A percentile compares a stretch with the other conserved stretches of the same genome.
Evolutionary conservation across 768 basidiomycete species (phyloP).

Genomic region (Trametes cingulata): DNA sequence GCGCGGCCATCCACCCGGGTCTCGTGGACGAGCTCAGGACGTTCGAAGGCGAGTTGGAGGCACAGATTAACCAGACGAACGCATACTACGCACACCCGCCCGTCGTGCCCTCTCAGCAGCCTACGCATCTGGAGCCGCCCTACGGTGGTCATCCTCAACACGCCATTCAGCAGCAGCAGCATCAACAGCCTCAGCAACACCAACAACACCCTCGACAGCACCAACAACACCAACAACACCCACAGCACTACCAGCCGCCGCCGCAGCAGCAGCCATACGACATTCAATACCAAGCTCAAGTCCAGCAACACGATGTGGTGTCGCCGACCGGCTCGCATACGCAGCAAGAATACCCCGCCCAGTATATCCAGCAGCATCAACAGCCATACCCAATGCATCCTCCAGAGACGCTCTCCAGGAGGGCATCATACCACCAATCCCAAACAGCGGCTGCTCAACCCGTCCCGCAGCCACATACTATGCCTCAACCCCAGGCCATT

Average conservation of each 20-base stretch:
- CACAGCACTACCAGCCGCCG: neutral
- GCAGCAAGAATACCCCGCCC: constrained; percentile 2
- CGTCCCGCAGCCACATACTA: neutral
- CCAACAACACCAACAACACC: neutral
- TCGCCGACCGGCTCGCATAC: neutral
- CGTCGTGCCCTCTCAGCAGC: neutral
- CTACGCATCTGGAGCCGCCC: neutral
- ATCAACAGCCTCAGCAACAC: neutral
- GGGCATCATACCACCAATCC: neutral
- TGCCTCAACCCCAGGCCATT: neutral
- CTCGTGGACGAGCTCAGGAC: constrained; percentile 34
- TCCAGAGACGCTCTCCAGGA: neutral
- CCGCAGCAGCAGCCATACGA: neutral
- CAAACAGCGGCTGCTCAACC: neutral
- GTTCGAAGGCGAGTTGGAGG: constrained; percentile 33
- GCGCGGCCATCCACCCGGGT: constrained; percentile 32
- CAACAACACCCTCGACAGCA: neutral
- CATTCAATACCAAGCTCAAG: neutral
- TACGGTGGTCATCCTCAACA: neutral
- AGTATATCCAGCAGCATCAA: constrained; percentile 11
- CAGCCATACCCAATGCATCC: neutral
- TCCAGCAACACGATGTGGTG: neutral
- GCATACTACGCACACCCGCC: constrained; percentile 16
- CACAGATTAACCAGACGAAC: constrained; percentile 28
- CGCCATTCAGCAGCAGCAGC: neutral